A percentile compares a stretch with the other conserved stretches of the same genome.
These are phyloP conservation scores for Pseudocercospora cruenta DNA, from an alignment of 2,329 filamentous ascomycete species.

Conservation along the genomic window DNA sequence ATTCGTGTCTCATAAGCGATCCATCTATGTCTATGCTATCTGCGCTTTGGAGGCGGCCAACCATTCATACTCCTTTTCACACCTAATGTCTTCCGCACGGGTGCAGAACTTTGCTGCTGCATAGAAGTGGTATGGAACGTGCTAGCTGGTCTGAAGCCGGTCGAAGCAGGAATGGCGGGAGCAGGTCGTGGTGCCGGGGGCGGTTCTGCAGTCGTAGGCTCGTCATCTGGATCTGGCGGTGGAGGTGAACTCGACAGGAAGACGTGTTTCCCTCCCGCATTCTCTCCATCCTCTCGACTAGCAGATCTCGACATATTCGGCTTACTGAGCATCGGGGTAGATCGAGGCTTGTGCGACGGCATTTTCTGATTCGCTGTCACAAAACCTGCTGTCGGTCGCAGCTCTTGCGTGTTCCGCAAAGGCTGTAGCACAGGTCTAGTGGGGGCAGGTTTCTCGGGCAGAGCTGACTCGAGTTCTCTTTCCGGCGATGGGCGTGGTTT, in stretches of 20 bases:
- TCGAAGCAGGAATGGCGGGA: slow-evolving; percentile 1
- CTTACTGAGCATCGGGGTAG: slow-evolving; percentile 33
- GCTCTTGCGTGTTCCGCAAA: slow-evolving; percentile 20
- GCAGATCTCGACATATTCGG: slow-evolving; percentile 29
- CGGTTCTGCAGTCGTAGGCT: background rate
- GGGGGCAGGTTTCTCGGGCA: background rate
- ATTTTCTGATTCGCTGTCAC: slow-evolving; percentile 14
- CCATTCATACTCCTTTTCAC: slow-evolving; percentile 55
- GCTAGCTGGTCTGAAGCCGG: slow-evolving; percentile 41
- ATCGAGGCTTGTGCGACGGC: slow-evolving; percentile 34
- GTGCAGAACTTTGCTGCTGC: slow-evolving; percentile 25
- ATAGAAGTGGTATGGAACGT: slow-evolving; percentile 52
- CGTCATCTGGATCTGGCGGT: slow-evolving; percentile 34
- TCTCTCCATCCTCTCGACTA: slow-evolving; percentile 17
- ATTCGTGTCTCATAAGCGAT: slow-evolving; percentile 2
- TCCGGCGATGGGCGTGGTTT: slow-evolving; percentile 7
- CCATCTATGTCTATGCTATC: slow-evolving; percentile 1
- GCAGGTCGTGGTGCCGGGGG: background rate
- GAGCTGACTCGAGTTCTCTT: background rate
- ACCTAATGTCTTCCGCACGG: slow-evolving; percentile 53
- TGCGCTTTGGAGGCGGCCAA: slow-evolving; percentile 40
- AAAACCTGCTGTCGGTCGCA: background rate
- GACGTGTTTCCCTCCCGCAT: slow-evolving; percentile 49
- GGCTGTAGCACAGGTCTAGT: background rate
- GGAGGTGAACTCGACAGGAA: slow-evolving; percentile 50